Percentiles rank a stretch among this genome's conserved stretches.
Conservation (phyloP, 176 grass and related monocot species). For the Triticum timopheevii region DNA sequence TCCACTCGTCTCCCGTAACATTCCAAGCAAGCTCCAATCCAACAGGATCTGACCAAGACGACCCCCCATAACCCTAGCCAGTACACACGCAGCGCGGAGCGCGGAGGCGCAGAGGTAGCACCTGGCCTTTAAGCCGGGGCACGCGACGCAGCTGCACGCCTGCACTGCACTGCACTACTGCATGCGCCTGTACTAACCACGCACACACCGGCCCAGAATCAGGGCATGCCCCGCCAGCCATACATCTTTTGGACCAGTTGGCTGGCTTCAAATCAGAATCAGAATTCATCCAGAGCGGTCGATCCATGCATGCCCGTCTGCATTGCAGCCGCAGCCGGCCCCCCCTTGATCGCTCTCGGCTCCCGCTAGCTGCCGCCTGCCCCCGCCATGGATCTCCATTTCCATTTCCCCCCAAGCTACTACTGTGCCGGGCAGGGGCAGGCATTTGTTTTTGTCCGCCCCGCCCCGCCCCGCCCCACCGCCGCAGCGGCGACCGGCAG, state of each 20-base stretch:
- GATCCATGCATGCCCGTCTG: not conserved
- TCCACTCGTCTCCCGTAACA: not conserved
- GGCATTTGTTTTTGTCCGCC: slow-evolving; percentile 34
- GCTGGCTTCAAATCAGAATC: slow-evolving; percentile 16
- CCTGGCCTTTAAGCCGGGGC: not conserved
- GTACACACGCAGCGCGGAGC: not conserved
- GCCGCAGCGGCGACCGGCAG: not conserved
- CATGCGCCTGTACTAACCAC: not conserved
- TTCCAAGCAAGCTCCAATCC: not conserved
- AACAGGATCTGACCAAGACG: slow-evolving; percentile 16
- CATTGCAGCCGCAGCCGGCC: not conserved
- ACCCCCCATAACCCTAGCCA: not conserved
- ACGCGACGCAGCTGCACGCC: not conserved
- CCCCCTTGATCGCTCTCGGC: not conserved
- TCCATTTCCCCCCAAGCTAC: not conserved
- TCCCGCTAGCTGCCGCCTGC: not conserved
- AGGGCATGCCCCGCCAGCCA: not conserved
- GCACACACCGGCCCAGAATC: not conserved
- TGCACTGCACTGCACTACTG: not conserved
- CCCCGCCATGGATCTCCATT: slow-evolving; percentile 1
- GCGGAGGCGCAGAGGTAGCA: slow-evolving; percentile 23
- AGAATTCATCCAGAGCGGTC: not conserved
- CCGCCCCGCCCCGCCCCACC: not conserved
- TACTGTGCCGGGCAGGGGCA: not conserved
- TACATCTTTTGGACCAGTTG: not conserved